Evolutionary conservation across 73 alveolate genomes (phyloP).

Genomic region (Paramecium caudatum): DNA sequence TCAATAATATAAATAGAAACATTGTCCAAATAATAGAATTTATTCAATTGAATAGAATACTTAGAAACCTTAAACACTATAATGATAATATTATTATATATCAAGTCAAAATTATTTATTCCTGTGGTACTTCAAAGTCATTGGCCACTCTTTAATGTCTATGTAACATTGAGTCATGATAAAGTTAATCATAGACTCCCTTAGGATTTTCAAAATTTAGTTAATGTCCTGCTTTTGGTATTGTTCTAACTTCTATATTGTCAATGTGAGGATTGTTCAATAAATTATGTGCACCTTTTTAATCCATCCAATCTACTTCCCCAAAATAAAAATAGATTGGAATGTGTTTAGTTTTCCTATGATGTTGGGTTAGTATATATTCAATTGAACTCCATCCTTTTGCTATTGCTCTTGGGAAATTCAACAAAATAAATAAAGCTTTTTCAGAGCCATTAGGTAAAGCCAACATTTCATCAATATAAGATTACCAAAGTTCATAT

Average conservation of each 20-base stretch:
- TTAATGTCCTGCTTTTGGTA: conserved; percentile 54
- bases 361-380: conserved; percentile 7
- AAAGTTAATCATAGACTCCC: conserved; percentile 55
- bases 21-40: not conserved
- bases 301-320: conserved; percentile 51
- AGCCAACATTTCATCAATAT: conserved; percentile 26
- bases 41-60: not conserved
- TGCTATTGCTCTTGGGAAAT: conserved; percentile 53
- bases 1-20: not conserved
- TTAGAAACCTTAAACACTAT: not conserved
- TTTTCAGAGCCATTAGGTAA: conserved; percentile 66
- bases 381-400: conserved; percentile 23
- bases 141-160: not conserved
- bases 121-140: not conserved
- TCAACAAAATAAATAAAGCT: conserved; percentile 42
- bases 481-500: conserved; percentile 60
- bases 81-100: conserved; percentile 18
- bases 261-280: not conserved
- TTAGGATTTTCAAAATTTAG: conserved; percentile 58
- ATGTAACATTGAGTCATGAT: too few species aligned
- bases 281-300: conserved; percentile 9
- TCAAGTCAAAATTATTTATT: not conserved
- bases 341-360: not conserved
- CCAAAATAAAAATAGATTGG: conserved; percentile 52
- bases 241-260: not conserved